phyloP scores from a whole-genome alignment of 305 asterid genomes.

The Euphrasia arctica region DNA sequence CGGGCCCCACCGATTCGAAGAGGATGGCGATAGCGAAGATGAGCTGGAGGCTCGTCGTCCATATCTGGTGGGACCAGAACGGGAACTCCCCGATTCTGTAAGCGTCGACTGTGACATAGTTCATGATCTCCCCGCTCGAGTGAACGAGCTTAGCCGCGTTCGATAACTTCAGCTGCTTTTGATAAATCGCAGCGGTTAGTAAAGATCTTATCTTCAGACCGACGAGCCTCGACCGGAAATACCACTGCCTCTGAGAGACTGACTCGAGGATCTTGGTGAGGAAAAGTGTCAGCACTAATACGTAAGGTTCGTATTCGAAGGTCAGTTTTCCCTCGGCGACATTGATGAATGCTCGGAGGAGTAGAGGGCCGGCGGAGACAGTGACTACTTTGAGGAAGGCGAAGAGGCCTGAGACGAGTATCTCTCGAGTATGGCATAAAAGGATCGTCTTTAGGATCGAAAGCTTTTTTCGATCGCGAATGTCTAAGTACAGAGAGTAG shows the following conservation, averaged over 20 bases:
- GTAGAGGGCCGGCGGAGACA: slow-evolving; percentile 75
- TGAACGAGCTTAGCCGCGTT: slow-evolving; percentile 66
- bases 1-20: slow-evolving; percentile 70
- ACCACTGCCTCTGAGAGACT: slow-evolving; percentile 88
- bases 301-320: slow-evolving; percentile 54
- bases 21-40: slow-evolving; percentile 70
- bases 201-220: slow-evolving; percentile 75
- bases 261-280: slow-evolving; percentile 67
- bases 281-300: slow-evolving; percentile 63
- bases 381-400: slow-evolving; percentile 68
- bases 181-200: slow-evolving; percentile 69
- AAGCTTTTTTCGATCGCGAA: slow-evolving; percentile 41
- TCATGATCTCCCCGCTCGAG: slow-evolving; percentile 91
- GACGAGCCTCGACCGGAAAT: slow-evolving; percentile 63
- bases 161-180: slow-evolving; percentile 74
- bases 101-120: slow-evolving; percentile 83
- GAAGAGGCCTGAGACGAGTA: slow-evolving; percentile 65
- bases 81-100: slow-evolving; percentile 93
- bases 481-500: slow-evolving; percentile 45
- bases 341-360: slow-evolving; percentile 74
- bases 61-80: slow-evolving; percentile 83
- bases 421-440: slow-evolving; percentile 59
- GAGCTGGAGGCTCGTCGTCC: slow-evolving; percentile 87
- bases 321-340: slow-evolving; percentile 73
- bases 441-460: slow-evolving; percentile 59